phyloP scores from a whole-genome alignment of 2,329 filamentous ascomycete species.

The Nothomitra cinnamomea region DNA sequence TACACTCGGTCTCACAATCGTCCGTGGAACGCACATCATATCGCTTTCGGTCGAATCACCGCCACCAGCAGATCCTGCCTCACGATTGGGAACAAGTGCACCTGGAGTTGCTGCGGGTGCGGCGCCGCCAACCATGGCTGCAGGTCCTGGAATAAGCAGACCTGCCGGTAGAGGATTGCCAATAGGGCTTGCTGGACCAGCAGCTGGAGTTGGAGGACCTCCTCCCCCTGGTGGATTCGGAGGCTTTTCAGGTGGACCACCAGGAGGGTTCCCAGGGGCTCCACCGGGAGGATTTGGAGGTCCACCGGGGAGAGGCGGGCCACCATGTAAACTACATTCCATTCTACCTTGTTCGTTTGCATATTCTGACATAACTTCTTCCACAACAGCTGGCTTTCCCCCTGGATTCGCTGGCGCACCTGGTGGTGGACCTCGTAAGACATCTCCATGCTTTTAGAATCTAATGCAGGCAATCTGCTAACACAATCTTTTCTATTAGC shows the following conservation, averaged over 20 bases:
- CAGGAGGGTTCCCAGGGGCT: constrained; percentile 31
- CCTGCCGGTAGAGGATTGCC: constrained; percentile 76
- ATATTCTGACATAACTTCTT: constrained; percentile 9
- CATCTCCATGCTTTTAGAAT: background rate
- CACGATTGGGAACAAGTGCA: constrained; percentile 64
- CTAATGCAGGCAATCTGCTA: constrained; percentile 19
- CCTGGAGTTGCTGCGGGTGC: constrained; percentile 38
- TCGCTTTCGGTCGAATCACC: constrained; percentile 91
- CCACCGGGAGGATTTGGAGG: constrained; percentile 35
- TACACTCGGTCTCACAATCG: constrained; percentile 85
- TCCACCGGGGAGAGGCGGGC: constrained; percentile 25
- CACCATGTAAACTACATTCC: constrained; percentile 11
- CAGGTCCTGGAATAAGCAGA: constrained; percentile 78
- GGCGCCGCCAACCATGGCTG: constrained; percentile 49
- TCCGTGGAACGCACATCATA: constrained; percentile 87
- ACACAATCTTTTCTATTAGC: constrained; percentile 27
- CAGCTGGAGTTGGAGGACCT: constrained; percentile 69
- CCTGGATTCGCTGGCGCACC: constrained; percentile 26
- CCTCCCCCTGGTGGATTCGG: constrained; percentile 42
- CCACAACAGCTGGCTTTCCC: constrained; percentile 24
- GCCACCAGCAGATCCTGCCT: constrained; percentile 81
- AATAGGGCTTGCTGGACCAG: constrained; percentile 73
- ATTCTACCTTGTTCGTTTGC: background rate
- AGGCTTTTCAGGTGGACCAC: constrained; percentile 34
- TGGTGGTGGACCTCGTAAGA: constrained; percentile 27